Evolutionary conservation across 148 eudicot species (phyloP), one percentile per base, ranked within the genome.

Genomic region (Amaranthus cruentus): DNA sequence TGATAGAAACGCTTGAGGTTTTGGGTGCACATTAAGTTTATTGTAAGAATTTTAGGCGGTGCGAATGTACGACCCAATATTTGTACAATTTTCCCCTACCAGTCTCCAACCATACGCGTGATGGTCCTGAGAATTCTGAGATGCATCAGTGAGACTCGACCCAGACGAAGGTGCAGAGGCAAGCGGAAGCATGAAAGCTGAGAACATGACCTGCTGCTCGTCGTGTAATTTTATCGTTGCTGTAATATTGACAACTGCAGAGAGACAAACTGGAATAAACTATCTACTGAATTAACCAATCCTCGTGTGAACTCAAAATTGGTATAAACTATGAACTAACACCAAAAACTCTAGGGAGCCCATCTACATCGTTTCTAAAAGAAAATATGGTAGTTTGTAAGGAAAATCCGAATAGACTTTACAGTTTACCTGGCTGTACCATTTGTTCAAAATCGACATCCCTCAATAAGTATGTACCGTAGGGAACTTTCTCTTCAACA

Each of bases 381-480:
- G 10, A n/a, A 51, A 58, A 71, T 46, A 72, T 60, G 46, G 58
- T 69, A 71, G n/a, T 15, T 55, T 62, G 63, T 61, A 61, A 14
- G 47, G 43, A 42, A 46, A 68, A 61, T 53, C 60, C 58, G n/a
- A 75, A 76, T 57, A 79, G 21, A 61, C 59, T 75, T 76, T 66
- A 70, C 76, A 79, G 76, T 70, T 79, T 66, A 79, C 81, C 83
- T 77, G 78, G 57, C 83, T 86, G 85, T 86, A 91, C 93, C 87
- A 70, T 78, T 54, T 86, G 84, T 60, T 77, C 75, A 63, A 77
- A 83, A 70, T 55, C 76, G 77, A 76, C 81, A 78, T 79, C 74
- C 78, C 82, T 82, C 72, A 70, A 82, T 75, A 84, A 69, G 62
- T 64, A 72, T 67, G 61, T 47, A 79, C 76, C 55, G 73, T 66